phyloP scores from a whole-genome alignment of 2,329 filamentous ascomycete species.

The Decorospora gaudefroyi region DNA sequence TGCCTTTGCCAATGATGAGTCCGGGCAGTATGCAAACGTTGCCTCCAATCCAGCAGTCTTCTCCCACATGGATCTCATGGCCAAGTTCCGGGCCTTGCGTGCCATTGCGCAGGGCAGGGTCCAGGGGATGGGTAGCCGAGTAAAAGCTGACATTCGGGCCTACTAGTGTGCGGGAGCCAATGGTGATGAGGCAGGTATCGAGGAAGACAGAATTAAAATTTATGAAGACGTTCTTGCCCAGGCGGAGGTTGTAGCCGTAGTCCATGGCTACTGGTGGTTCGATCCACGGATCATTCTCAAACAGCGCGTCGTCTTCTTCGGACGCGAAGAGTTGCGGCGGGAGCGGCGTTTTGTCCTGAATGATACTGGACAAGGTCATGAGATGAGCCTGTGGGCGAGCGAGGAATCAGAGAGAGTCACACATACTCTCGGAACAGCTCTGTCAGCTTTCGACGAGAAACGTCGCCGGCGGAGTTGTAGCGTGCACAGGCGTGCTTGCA shows the following conservation, averaged over 20 bases:
- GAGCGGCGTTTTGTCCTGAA: constrained; percentile 64
- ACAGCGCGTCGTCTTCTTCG: constrained; percentile 67
- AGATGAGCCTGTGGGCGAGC: constrained; percentile 1
- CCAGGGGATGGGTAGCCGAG: constrained; percentile 74
- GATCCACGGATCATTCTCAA: constrained; percentile 70
- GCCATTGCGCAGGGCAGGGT: constrained; percentile 74
- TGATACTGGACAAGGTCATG: constrained; percentile 57
- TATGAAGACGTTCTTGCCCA: constrained; percentile 74
- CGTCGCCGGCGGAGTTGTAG: constrained; percentile 67
- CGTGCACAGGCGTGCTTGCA: constrained; percentile 64
- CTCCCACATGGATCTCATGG: constrained; percentile 72
- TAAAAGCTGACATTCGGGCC: constrained; percentile 80
- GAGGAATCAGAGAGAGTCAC: constrained; percentile 41
- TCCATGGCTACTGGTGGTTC: constrained; percentile 72
- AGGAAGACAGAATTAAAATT: constrained; percentile 76
- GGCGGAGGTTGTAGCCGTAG: constrained; percentile 74
- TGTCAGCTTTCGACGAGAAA: constrained; percentile 64
- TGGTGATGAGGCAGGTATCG: constrained; percentile 73
- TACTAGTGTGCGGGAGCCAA: constrained; percentile 77
- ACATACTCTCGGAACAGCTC: constrained; percentile 74
- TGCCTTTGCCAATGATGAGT: constrained; percentile 75
- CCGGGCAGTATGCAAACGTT: constrained; percentile 68
- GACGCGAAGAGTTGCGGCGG: constrained; percentile 62
- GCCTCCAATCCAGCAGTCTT: constrained; percentile 64
- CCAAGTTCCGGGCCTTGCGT: constrained; percentile 75